Evolutionary conservation across 1,284 basidiomycete genomes (phyloP).

Genomic region (Coriolopsis trogii): DNA sequence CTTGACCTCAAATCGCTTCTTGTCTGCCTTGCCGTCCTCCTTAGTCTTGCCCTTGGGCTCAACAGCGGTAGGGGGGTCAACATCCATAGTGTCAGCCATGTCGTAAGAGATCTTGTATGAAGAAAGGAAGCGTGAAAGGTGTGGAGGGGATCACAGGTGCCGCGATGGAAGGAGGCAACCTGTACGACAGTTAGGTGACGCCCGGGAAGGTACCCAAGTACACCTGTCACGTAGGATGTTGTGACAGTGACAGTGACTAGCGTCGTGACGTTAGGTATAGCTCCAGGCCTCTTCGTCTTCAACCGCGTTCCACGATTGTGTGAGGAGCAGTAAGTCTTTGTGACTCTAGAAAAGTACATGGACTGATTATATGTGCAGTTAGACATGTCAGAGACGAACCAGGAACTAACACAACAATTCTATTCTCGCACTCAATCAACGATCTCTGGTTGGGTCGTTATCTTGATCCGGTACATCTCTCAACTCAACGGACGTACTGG

Average conservation of each 20-base stretch:
- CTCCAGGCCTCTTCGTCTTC: no score
- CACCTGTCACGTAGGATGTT: no score
- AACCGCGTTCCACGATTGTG: no score
- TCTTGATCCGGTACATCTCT: slow-evolving; percentile 10
- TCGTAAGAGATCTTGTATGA: slow-evolving; percentile 2
- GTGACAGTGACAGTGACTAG: no score
- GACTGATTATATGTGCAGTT: no score
- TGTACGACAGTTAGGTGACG: slow-evolving; percentile 9
- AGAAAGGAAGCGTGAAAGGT: neutral
- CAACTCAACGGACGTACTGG: slow-evolving; percentile 14
- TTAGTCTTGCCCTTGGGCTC: slow-evolving; percentile 54
- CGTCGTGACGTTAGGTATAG: no score
- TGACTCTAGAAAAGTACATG: no score
- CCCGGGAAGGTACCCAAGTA: slow-evolving; percentile 7
- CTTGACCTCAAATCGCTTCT: slow-evolving; percentile 92
- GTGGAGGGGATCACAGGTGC: slow-evolving; percentile 3
- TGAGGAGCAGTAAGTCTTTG: no score
- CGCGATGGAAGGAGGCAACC: slow-evolving; percentile 19
- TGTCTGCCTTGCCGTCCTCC: slow-evolving; percentile 56
- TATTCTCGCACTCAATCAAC: slow-evolving; percentile 47
- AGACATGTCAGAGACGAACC: slow-evolving; percentile 31
- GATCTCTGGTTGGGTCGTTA: slow-evolving; percentile 45
- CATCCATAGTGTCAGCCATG: slow-evolving; percentile 79
- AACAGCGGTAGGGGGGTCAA: slow-evolving; percentile 60
- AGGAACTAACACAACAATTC: slow-evolving; percentile 49